phyloP scores from a whole-genome alignment of 192 early-diverging fungal genomes.

The Backusella tuberculispora region DNA sequence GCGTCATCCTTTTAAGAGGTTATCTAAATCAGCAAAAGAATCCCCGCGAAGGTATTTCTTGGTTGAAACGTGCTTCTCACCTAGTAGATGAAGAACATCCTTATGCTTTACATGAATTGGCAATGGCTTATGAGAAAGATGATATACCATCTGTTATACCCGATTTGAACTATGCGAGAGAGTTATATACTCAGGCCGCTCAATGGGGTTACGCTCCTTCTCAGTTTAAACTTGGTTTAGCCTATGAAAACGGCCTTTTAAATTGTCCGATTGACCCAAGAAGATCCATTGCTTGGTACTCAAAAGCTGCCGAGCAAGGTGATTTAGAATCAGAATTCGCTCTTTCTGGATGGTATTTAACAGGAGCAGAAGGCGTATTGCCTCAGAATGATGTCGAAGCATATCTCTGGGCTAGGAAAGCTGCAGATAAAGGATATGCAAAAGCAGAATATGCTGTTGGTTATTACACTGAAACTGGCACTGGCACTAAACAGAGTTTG shows the following conservation, averaged over 20 bases:
- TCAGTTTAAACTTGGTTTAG: slow-evolving; percentile 90
- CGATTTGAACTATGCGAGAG: slow-evolving; percentile 86
- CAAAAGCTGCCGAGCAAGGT: slow-evolving; percentile 89
- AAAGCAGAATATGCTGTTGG: slow-evolving; percentile 98
- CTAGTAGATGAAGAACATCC: slow-evolving; percentile 91
- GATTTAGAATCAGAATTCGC: slow-evolving; percentile 93
- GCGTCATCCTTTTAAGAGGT: slow-evolving; percentile 90
- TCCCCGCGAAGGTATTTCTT: slow-evolving; percentile 92
- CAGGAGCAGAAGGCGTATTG: slow-evolving; percentile 83
- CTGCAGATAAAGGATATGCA: slow-evolving; percentile 92
- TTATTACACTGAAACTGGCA: slow-evolving; percentile 91
- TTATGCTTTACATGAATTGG: slow-evolving; percentile 94
- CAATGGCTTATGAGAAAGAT: slow-evolving; percentile 78
- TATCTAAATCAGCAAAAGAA: slow-evolving; percentile 71
- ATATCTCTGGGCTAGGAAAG: slow-evolving; percentile 97
- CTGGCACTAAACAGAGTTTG: slow-evolving; percentile 76
- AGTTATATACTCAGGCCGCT: slow-evolving; percentile 92
- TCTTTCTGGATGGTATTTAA: slow-evolving; percentile 99
- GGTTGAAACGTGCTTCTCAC: slow-evolving; percentile 90
- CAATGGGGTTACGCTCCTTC: slow-evolving; percentile 91
- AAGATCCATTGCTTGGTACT: slow-evolving; percentile 96
- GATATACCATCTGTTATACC: slow-evolving; percentile 72
- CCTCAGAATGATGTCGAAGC: slow-evolving; percentile 92
- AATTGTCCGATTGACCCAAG: slow-evolving; percentile 84
- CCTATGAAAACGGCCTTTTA: slow-evolving; percentile 93